Conservation (phyloP, 495 filamentous ascomycete species). For the Talaromyces proteolyticus region DNA sequence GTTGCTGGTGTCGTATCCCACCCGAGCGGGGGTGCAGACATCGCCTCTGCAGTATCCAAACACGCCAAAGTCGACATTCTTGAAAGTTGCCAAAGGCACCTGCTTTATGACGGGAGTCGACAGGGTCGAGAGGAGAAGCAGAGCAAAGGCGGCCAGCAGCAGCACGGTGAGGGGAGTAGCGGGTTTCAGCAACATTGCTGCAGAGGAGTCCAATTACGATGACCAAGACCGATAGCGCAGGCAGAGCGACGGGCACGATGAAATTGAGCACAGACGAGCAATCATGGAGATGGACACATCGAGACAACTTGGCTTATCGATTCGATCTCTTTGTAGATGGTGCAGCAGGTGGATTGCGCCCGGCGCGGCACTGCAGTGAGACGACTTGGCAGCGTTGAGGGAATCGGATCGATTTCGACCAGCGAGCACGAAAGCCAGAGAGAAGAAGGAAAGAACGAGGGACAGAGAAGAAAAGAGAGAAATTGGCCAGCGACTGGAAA, state of each 20-base stretch:
- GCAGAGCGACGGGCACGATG: background rate
- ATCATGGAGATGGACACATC: background rate
- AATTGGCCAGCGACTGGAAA: no score
- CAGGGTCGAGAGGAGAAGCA: conserved; percentile 80
- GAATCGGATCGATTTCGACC: background rate
- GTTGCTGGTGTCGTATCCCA: conserved; percentile 73
- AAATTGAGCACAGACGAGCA: background rate
- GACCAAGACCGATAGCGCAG: background rate
- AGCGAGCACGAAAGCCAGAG: background rate
- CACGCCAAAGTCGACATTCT: conserved; percentile 80
- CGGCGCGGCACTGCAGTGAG: background rate
- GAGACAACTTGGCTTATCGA: no score
- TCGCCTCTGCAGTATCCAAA: conserved; percentile 76
- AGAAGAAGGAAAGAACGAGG: no score
- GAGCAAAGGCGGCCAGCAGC: conserved; percentile 76
- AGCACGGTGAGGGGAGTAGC: conserved; percentile 88
- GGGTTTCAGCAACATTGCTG: conserved; percentile 65
- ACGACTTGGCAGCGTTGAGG: background rate
- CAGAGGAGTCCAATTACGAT: background rate
- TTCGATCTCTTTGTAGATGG: no score
- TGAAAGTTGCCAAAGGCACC: conserved; percentile 74
- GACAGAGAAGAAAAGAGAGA: no score
- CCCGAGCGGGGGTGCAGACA: conserved; percentile 63
- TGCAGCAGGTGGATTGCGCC: no score
- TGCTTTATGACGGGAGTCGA: conserved; percentile 87